These are phyloP conservation scores for Eimeria nieschulzi DNA, from an alignment of 169 alveolate genomes.

Conservation along the genomic window DNA sequence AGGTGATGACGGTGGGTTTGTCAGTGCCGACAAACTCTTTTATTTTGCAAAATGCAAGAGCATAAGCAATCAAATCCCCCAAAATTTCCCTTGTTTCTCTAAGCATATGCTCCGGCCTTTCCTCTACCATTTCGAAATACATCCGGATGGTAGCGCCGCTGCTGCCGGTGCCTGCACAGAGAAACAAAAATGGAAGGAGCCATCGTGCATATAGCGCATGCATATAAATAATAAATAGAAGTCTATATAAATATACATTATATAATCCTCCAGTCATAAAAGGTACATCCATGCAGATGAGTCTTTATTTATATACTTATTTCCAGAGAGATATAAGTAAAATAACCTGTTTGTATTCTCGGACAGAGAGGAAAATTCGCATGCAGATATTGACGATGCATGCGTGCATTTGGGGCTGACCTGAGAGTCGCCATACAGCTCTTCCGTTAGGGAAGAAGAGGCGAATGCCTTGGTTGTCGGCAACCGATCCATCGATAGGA, in stretches of 20 bases:
- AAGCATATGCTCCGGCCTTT: background rate
- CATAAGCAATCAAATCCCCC: constrained; percentile 30
- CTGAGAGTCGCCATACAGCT: constrained; percentile 91
- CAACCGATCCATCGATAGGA: constrained; percentile 94
- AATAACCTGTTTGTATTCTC: no score
- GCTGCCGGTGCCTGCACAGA: constrained; percentile 85
- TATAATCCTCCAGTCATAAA: no score
- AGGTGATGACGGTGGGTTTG: constrained; percentile 65
- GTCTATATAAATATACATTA: background rate
- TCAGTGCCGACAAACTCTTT: constrained; percentile 67
- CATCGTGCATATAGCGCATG: background rate
- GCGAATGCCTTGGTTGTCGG: constrained; percentile 93
- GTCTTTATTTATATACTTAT: no score
- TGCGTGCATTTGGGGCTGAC: no score
- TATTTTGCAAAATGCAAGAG: constrained; percentile 60
- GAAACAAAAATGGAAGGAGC: background rate
- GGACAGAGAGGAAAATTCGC: no score
- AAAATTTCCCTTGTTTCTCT: constrained; percentile 2
- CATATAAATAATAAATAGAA: background rate
- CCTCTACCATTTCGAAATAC: constrained; percentile 90
- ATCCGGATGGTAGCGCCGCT: constrained; percentile 95
- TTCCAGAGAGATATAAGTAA: no score
- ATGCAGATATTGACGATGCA: no score
- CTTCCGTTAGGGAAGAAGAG: constrained; percentile 90
- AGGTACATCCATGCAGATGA: no score